Evolutionary conservation across 176 grass and related monocot genomes (phyloP).

Genomic region (Eragrostis curvula): DNA sequence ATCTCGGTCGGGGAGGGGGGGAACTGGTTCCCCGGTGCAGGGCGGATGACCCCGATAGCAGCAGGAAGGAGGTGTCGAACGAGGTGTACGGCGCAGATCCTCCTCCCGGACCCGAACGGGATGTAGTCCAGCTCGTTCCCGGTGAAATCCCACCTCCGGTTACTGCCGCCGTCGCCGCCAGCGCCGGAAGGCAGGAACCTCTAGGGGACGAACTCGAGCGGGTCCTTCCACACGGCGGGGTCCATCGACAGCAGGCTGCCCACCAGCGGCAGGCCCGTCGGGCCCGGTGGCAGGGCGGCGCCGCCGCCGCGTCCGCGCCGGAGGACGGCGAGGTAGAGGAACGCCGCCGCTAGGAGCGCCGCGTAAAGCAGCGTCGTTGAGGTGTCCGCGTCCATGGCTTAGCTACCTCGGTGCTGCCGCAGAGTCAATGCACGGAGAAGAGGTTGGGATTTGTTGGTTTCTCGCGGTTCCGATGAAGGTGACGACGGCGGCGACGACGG

Average conservation of each 20-base stretch:
- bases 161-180: neutral
- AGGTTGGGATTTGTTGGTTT: too few species aligned
- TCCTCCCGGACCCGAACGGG: slow-evolving; percentile 76
- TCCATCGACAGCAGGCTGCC: slow-evolving; percentile 78
- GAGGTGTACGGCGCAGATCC: slow-evolving; percentile 84
- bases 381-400: slow-evolving; percentile 27
- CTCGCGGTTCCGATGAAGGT: too few species aligned
- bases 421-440: too few species aligned
- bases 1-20: neutral
- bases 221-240: slow-evolving; percentile 56
- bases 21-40: neutral
- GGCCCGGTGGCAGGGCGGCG: slow-evolving; percentile 55
- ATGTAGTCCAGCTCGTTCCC: too few species aligned
- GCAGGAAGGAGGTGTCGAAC: neutral
- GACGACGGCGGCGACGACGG: too few species aligned
- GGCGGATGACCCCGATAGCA: too few species aligned
- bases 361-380: slow-evolving; percentile 44
- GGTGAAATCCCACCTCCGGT: slow-evolving; percentile 52
- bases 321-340: slow-evolving; percentile 24
- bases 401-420: too few species aligned
- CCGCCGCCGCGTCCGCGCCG: neutral
- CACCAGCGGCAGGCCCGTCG: slow-evolving; percentile 55
- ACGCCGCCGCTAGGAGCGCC: slow-evolving; percentile 25
- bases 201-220: slow-evolving; percentile 62
- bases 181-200: slow-evolving; percentile 31